Conservation (phyloP, 257 asterid species). For the Fraxinus pennsylvanica region DNA sequence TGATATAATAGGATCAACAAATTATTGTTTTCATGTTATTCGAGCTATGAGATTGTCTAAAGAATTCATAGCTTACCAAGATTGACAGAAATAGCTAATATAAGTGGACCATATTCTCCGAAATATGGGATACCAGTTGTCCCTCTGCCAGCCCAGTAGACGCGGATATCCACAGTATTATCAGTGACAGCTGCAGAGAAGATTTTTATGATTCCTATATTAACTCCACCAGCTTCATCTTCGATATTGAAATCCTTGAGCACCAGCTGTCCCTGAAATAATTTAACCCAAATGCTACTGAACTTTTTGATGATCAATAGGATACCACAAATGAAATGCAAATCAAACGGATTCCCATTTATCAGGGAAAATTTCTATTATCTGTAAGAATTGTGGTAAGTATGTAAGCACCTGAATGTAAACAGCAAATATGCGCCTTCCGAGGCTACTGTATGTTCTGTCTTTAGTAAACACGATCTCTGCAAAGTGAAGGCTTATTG, state of each 20-base stretch:
- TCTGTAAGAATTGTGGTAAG: too few species aligned
- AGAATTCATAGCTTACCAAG: conserved; percentile 41
- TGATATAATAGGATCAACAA: too few species aligned
- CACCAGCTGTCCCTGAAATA: too few species aligned
- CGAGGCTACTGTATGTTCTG: too few species aligned
- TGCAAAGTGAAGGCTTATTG: conserved; percentile 61
- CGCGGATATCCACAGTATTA: conserved; percentile 59
- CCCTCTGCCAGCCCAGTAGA: conserved; percentile 93
- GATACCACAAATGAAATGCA: conserved; percentile 5
- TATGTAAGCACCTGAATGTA: conserved; percentile 88
- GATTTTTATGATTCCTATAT: conserved; percentile 38
- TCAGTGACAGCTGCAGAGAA: conserved; percentile 57
- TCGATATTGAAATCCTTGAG: conserved; percentile 63
- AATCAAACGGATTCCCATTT: background rate
- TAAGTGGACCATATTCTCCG: conserved; percentile 86
- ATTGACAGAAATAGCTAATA: conserved; percentile 81
- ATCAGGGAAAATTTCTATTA: background rate
- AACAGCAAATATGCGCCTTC: conserved; percentile 68
- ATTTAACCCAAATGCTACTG: too few species aligned
- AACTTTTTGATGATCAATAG: too few species aligned
- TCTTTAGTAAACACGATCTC: too few species aligned
- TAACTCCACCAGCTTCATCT: conserved; percentile 11
- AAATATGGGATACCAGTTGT: conserved; percentile 62
- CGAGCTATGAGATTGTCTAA: background rate
- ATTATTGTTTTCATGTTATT: too few species aligned